Evolutionary conservation across 805 yeast genomes (phyloP), one percentile per base, ranked within the genome.

Genomic region (Zygosaccharomyces bailii): DNA sequence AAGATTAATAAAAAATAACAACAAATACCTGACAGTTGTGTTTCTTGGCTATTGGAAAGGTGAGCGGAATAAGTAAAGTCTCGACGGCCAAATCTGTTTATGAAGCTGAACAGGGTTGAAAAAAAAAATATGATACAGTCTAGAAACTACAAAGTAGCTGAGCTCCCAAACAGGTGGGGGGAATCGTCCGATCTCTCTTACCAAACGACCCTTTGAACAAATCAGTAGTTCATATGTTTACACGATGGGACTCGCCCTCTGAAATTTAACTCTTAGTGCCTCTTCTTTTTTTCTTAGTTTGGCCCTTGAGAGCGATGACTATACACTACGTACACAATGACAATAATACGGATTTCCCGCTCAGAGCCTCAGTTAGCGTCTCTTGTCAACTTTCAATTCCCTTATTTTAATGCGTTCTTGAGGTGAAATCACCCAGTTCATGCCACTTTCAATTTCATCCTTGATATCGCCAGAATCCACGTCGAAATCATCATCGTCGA

Each of bases 391-490:
- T 56, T 89, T 71, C 46, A 81, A 69, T 8, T 69, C 61, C 54
- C 89, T 73, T 9, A 84, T 81, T 45, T 72, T 75, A 38, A 74
- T 74, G 52, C 93, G 73, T 55, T 90, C 96, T 34, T 74, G 77
- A 2, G 88, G 87, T 7, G 87, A 81, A 50, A 90, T 68, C 1
- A 82, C 82, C 96, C 96, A 89, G 30, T 73, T 74, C 44, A 73
- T 68, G 2, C 67, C 52, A 17, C 43, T 51, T 16, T 66, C 69
- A 35, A 75, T 69, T 39, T 73, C 76, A 14, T 74, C 75, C 33
- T 62, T 64, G 21, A 65, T 43, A 33, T 63, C 68, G 8, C 56
- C 59, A 5, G 59, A 57, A n/a, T 50, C 55, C 2, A 56, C 47
- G 32, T 61, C 61, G 37, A 65, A 61, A 45, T 76, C 79, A 42